phyloP scores from a whole-genome alignment of 768 basidiomycete species.

The Phaeolepiota aurea region DNA sequence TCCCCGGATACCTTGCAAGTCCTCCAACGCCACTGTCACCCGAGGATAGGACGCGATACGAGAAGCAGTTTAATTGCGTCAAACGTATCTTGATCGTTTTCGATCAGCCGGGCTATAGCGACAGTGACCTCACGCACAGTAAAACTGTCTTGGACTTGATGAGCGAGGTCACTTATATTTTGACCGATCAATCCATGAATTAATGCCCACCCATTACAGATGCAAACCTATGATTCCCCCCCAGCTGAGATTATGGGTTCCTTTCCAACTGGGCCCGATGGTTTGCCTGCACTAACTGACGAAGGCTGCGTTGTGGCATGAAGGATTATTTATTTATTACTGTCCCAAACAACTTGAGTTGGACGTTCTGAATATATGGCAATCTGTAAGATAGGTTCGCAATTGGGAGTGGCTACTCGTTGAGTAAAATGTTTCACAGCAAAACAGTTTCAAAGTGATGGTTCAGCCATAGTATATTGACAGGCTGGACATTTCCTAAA shows the following conservation, averaged over 20 bases:
- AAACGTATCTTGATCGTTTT: conserved; percentile 56
- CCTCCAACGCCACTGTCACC: conserved; percentile 43
- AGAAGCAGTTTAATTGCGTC: conserved; percentile 51
- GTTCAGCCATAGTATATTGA: too few relatives aligned
- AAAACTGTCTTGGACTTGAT: conserved; percentile 58
- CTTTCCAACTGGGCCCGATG: conserved; percentile 53
- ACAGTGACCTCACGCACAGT: conserved; percentile 38
- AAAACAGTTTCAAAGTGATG: too few relatives aligned
- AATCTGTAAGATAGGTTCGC: too few relatives aligned
- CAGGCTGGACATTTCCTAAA: too few relatives aligned
- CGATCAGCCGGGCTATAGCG: conserved; percentile 50
- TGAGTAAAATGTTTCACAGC: too few relatives aligned
- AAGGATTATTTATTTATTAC: too few relatives aligned
- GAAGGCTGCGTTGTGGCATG: conserved; percentile 21
- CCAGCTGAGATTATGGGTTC: conserved; percentile 80
- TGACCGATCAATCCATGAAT: not conserved
- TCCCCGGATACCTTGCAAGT: conserved; percentile 64
- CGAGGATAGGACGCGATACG: conserved; percentile 57
- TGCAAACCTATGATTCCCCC: conserved; percentile 74
- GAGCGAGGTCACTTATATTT: conserved; percentile 47
- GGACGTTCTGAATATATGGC: too few relatives aligned
- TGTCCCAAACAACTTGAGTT: too few relatives aligned
- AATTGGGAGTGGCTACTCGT: too few relatives aligned
- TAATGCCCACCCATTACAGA: conserved; percentile 28
- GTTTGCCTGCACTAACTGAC: conserved; percentile 9